Evolutionary conservation across 176 grass and related monocot genomes (phyloP), one percentile per base, ranked within the genome.

Genomic region (Oryza meridionalis): DNA sequence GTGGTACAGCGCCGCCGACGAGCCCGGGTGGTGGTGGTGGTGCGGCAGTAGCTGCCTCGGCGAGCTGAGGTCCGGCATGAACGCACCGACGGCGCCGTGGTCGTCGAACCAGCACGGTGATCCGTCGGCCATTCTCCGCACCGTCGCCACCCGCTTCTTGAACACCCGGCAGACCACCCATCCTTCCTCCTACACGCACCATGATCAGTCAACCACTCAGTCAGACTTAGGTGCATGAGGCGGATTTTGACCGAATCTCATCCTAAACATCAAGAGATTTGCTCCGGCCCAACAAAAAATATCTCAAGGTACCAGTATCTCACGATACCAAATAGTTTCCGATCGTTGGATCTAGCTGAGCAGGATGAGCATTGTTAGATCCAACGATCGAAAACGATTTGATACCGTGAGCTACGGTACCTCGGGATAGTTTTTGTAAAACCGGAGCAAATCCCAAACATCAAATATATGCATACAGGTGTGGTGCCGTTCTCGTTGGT

Each of bases 141-240:
- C 78, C 9, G 89, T 82, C 29, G 93, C 75, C 31, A 95, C 77
- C 61, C 91, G 85, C 72, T 98, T 98, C 90, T 91, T 98, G 89
- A 95, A 98, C 75, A 92, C 96, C 85, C 96, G 86, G 77, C 96
- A 98, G 15, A 98, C 93, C 43, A 91, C 96, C 96, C 96, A 98
- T 88, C 96, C 93, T 89, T 98, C 96, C 70, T 98, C 96, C 96
- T 98, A 76, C 58, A 58, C 6, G 80, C 58, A 58, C 17, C 53
- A 62, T 62, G 58, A 67, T 65, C 7, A 31, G 16, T 65, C 21
- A 7, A 19, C 1, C 10, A 55, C 53, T 21, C 33, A 44, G 26
- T 58, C 31, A 19, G 27, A 49, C 38, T 40, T 40, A 40, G 38
- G 6, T 40, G 7, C 1, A 40, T 37, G 35, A 37, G 5, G 5